Base-by-base conservation (phyloP, 805 yeast genomes). In the Yueomyces sinensis region DNA sequence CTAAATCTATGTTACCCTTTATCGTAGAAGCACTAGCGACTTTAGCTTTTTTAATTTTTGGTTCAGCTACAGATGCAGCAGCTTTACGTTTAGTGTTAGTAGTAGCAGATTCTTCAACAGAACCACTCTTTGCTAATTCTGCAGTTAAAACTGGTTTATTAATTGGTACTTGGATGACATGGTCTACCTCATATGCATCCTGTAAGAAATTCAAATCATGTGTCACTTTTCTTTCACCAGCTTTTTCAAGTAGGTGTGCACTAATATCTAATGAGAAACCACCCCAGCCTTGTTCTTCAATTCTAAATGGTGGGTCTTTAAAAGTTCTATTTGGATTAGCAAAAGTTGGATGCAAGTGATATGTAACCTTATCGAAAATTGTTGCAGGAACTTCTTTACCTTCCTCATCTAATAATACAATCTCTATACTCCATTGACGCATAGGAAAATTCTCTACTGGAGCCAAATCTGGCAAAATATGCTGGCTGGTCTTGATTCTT, bases 201-300 rank as follows among this genome's bases (percentile, higher is more conserved):
- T 78, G 73, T 41, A 71, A 60, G 58, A 89, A 91, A 58, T 86
- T 86, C 54, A 89, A 72, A 59, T 89, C 98, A 54, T 91, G 97
- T 48, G 72, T 74, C 37, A 91, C 58, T 52, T 82, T 82, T 41
- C 80, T 70, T 56, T 87, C 96, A 32, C 97, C 97, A 36, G 78
- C 81, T 52, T 80, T 82, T 40, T 93, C 97, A 15, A 78, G 68
- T 31, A 82, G 62, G 41, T 80, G 80, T 30, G 87, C 64, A 24
- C 81, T 68, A 40, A 91, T 76, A 27, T 82, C 82, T 54, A 91
- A 70, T 52, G 87, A 95, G 50, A 89, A 89, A 45, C 89, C 97
- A 56, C 97, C 98, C 97, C 98, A 89, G 34, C 98, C 98, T 62
- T 83, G 78, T 57, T 89, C 98, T 50, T 75, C 82, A 37, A 89